phyloP scores from a whole-genome alignment of 2,329 filamentous ascomycete genomes.

The Capronia epimyces region DNA sequence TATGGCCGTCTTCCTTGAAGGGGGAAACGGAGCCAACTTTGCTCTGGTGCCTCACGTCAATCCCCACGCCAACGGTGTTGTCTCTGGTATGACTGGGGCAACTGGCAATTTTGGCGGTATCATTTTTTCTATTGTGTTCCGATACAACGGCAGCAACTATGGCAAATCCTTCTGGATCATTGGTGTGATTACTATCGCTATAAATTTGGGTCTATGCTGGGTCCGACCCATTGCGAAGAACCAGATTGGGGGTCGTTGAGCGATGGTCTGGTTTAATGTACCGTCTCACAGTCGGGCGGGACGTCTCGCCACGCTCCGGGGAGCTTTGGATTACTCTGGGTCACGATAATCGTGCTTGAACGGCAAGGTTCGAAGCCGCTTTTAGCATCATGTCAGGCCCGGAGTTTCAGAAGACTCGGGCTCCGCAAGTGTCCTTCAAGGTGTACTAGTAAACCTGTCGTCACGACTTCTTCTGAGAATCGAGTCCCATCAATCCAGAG shows the following conservation, averaged over 20 bases:
- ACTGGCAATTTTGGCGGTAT: conserved; percentile 80
- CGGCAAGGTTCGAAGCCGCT: no score
- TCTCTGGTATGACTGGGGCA: conserved; percentile 74
- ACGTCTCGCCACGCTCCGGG: no score
- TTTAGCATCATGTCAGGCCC: no score
- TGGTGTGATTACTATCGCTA: conserved; percentile 64
- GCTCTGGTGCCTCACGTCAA: conserved; percentile 81
- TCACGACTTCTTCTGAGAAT: neutral
- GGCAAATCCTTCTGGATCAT: conserved; percentile 73
- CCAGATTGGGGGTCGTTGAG: conserved; percentile 41
- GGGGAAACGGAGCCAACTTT: conserved; percentile 81
- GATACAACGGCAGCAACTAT: conserved; percentile 66
- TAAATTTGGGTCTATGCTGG: conserved; percentile 64
- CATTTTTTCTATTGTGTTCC: conserved; percentile 75
- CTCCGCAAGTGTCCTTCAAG: no score
- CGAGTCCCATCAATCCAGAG: neutral
- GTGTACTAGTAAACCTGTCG: neutral
- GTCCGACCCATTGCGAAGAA: conserved; percentile 54
- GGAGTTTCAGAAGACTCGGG: no score
- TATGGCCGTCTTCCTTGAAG: conserved; percentile 76
- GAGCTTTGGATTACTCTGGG: no score
- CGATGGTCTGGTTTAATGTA: neutral
- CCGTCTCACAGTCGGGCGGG: no score
- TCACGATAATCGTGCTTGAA: no score
- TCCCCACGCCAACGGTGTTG: conserved; percentile 70